These are phyloP conservation scores for Saturnispora silvae DNA, from an alignment of 805 yeast genomes.

Conservation along the genomic window DNA sequence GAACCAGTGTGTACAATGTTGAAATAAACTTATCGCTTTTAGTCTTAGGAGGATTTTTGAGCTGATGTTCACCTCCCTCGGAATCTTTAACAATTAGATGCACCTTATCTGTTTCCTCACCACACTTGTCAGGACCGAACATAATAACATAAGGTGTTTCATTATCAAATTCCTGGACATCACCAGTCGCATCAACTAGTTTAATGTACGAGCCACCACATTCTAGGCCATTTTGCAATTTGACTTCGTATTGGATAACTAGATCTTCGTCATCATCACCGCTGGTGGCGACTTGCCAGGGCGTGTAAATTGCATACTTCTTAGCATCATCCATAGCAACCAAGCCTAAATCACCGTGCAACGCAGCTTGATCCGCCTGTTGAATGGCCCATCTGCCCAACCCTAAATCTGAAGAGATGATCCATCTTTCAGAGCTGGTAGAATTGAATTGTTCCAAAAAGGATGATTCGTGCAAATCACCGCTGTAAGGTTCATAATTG, in stretches of 20 bases:
- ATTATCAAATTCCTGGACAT: conserved; percentile 33
- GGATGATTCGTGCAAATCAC: too few relatives aligned
- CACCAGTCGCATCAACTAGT: conserved; percentile 34
- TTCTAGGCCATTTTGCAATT: conserved; percentile 62
- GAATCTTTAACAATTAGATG: conserved; percentile 62
- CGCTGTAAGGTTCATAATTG: too few relatives aligned
- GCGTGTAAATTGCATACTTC: conserved; percentile 69
- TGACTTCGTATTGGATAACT: conserved; percentile 84
- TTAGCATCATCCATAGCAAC: conserved; percentile 69
- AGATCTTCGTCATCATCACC: conserved; percentile 40
- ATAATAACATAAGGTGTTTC: conserved; percentile 71
- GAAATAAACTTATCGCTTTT: conserved; percentile 31
- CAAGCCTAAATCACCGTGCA: conserved; percentile 59
- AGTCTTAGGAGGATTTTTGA: conserved; percentile 58
- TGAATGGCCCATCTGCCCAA: conserved; percentile 71
- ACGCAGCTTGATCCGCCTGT: conserved; percentile 52
- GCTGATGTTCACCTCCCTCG: conserved; percentile 62
- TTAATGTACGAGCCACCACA: conserved; percentile 92
- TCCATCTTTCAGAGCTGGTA: too few relatives aligned
- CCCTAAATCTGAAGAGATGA: too few relatives aligned
- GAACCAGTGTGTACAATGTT: conserved; percentile 66
- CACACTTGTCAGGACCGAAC: conserved; percentile 95
- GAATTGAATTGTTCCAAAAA: too few relatives aligned
- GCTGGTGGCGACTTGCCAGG: conserved; percentile 46
- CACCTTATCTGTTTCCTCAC: conserved; percentile 56